Evolutionary conservation across 2,329 filamentous ascomycete genomes (phyloP), one percentile per base, ranked within the genome.

Genomic region (Ophiostoma pallidulum): DNA sequence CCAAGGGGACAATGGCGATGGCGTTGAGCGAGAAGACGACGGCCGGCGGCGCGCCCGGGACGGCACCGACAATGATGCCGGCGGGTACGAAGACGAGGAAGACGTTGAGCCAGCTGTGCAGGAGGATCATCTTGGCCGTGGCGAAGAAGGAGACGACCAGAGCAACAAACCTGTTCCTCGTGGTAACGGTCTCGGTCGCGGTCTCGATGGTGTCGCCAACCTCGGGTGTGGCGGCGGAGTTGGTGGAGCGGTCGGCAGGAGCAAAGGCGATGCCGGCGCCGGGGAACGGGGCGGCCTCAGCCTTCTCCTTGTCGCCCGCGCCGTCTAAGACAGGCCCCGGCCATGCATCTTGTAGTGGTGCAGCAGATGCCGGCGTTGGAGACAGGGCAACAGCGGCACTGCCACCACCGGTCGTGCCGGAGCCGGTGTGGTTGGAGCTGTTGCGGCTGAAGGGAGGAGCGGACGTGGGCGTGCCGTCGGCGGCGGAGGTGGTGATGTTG

Each of bases 31-130:
- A 81, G 61, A 89, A 89, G 51, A 85, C 68, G 49, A 85, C 66
- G 37, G 74, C 80, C 18, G 80, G 75, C 46, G 72, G 71, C 47
- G 78, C 59, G 51, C 70, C 68, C 9, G 65, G 59, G 24, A 78
- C 14, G 10, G 51, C 45, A 48, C 83, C 71, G 48, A 80, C 72
- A 50, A 73, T 73, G 58, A 92, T 90, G 57, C 86, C 86, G 45
- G 86, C 72, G 8, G 86, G 86, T 26, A 91, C 86, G 59, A 89
- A 89, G 47, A 90, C 66, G 53, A 91, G 70, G 55, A 91, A 69
- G 47, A 87, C 58, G 62, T 92, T 91, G 68, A 91, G 70, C 77
- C 82, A 88, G 69, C 81, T 88, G 61, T 86, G 78, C 37, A 80
- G 74, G 53, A 90, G 58, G 58, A 80, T 78, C 61, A 68, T 73